Conservation (phyloP, 2,329 filamentous ascomycete genomes). For the Diaporthe ilicicola region DNA sequence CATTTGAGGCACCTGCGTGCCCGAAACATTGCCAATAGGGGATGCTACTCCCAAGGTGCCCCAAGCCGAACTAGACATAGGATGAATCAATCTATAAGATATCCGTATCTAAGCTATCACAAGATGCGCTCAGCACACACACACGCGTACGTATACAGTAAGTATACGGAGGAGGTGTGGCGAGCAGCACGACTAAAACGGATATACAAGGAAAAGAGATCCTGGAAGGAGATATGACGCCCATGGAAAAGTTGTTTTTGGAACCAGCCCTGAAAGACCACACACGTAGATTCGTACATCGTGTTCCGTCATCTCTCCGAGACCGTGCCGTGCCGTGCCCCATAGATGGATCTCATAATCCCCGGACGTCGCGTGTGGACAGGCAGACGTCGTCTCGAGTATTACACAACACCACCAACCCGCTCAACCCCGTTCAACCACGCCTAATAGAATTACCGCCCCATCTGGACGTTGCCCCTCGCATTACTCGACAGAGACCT, state of each 20-base stretch:
- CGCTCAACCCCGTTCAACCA: neutral
- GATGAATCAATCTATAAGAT: constrained; percentile 10
- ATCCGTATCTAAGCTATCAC: constrained; percentile 16
- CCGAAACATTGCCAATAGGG: neutral
- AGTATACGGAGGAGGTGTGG: neutral
- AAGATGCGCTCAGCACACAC: neutral
- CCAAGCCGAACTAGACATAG: no score
- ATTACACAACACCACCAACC: constrained; percentile 9
- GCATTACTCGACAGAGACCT: constrained; percentile 1
- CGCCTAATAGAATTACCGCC: neutral
- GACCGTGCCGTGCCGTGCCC: neutral
- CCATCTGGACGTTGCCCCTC: neutral
- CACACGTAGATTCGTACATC: constrained; percentile 8
- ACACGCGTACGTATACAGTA: neutral
- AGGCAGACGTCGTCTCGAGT: constrained; percentile 13
- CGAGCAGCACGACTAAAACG: constrained; percentile 11
- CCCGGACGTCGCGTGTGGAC: constrained; percentile 1
- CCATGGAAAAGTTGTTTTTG: neutral
- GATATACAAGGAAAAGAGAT: constrained; percentile 9
- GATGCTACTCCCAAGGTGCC: neutral
- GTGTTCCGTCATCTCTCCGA: neutral
- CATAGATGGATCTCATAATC: neutral
- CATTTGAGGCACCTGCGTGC: no score
- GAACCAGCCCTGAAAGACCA: constrained; percentile 19
- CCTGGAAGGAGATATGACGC: constrained; percentile 1